Conservation (phyloP, 495 filamentous ascomycete genomes). For the Delitschia confertaspora region DNA sequence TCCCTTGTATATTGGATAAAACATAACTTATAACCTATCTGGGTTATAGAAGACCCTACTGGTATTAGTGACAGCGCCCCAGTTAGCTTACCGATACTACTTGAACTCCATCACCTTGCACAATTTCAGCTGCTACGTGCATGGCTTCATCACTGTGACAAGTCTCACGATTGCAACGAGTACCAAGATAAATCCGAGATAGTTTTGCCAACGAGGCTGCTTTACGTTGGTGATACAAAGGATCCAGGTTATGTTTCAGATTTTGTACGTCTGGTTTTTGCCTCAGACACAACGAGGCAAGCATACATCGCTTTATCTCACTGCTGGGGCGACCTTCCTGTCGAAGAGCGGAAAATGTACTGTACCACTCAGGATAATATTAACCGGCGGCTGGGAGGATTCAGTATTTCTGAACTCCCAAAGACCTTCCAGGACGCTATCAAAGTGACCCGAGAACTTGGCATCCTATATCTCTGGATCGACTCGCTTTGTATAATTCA, state of each 20-base stretch:
- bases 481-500: conserved; percentile 3
- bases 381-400: not conserved
- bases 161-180: conserved; percentile 4
- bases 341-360: not conserved
- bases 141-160: conserved; percentile 13
- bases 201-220: conserved; percentile 12
- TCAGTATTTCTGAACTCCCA: conserved; percentile 5
- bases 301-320: conserved; percentile 9
- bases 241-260: too few relatives aligned
- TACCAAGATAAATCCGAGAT: not conserved
- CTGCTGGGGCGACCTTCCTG: not conserved
- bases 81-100: conserved; percentile 2
- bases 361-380: conserved; percentile 5
- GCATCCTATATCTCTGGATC: conserved; percentile 1
- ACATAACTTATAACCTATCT: conserved; percentile 5
- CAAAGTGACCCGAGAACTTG: conserved; percentile 2
- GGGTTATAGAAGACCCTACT: not conserved
- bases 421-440: conserved; percentile 7
- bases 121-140: conserved; percentile 9
- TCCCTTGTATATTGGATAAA: not conserved
- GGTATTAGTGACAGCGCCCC: not conserved
- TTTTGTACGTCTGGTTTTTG: conserved; percentile 3
- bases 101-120: conserved; percentile 1
- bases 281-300: not conserved
- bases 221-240: conserved; percentile 7